These are phyloP conservation scores for Rhododendron henanense DNA, from an alignment of 148 eudicot species.

Conservation along the genomic window DNA sequence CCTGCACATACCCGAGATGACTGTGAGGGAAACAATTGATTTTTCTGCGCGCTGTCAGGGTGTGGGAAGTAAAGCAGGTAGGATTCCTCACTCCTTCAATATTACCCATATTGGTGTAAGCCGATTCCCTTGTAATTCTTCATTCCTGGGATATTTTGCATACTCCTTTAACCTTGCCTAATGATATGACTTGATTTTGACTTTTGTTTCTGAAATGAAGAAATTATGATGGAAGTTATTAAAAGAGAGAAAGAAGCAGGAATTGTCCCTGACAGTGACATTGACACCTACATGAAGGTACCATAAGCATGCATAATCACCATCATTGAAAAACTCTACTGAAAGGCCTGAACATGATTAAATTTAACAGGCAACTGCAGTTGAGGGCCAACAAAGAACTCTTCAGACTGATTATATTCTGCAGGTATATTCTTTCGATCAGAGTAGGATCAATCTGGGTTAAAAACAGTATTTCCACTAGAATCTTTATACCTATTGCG, in stretches of 20 bases:
- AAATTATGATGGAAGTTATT: slow-evolving; percentile 54
- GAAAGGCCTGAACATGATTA: background rate
- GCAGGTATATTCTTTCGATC: slow-evolving; percentile 36
- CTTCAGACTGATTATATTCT: slow-evolving; percentile 77
- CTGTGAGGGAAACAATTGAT: slow-evolving; percentile 75
- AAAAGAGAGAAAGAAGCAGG: slow-evolving; percentile 73
- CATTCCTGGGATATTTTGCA: background rate
- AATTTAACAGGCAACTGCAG: slow-evolving; percentile 55
- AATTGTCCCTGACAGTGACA: slow-evolving; percentile 68
- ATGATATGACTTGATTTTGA: background rate
- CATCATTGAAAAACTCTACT: background rate
- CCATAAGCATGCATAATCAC: background rate
- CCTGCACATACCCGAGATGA: slow-evolving; percentile 80
- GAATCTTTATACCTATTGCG: background rate
- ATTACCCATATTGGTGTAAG: background rate
- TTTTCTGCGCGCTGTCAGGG: slow-evolving; percentile 83
- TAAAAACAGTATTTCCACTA: background rate
- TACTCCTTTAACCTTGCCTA: background rate
- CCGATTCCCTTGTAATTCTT: background rate
- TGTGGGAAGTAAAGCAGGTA: slow-evolving; percentile 70
- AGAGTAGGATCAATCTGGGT: background rate
- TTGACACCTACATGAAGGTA: slow-evolving; percentile 87
- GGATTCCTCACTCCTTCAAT: background rate
- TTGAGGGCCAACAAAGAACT: slow-evolving; percentile 56
- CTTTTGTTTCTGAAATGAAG: slow-evolving; percentile 22